Conservation (phyloP, 345 rosid genomes). For the Garcia nutans region DNA sequence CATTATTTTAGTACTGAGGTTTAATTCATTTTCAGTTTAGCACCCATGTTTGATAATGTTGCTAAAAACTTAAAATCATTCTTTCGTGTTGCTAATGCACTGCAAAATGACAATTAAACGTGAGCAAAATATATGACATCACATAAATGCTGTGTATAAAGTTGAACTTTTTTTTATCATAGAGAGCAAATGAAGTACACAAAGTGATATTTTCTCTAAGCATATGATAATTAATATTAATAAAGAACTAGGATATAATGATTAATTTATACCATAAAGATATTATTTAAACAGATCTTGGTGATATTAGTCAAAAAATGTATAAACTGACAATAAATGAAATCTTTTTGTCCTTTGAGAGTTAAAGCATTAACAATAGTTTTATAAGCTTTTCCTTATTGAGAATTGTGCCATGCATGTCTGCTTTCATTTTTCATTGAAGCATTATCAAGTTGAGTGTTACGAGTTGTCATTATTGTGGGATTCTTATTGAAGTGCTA, state of each 20-base stretch:
- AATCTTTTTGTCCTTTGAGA: background rate
- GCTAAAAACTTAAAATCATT: background rate
- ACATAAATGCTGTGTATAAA: too few relatives aligned
- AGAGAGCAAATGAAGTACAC: too few relatives aligned
- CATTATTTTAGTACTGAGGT: background rate
- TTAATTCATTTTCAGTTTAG: background rate
- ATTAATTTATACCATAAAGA: too few relatives aligned
- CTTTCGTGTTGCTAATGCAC: background rate
- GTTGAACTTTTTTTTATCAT: too few relatives aligned
- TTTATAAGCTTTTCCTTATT: too few relatives aligned
- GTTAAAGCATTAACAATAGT: background rate
- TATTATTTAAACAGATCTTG: too few relatives aligned
- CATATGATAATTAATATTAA: too few relatives aligned
- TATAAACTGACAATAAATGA: background rate
- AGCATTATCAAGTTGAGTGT: background rate
- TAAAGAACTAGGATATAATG: background rate
- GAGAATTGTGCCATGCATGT: background rate
- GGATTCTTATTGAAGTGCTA: background rate
- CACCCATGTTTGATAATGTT: too few relatives aligned
- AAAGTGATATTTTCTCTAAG: too few relatives aligned
- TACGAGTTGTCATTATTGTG: background rate
- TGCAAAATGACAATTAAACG: background rate
- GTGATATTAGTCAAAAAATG: background rate
- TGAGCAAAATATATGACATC: background rate
- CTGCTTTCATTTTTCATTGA: background rate